A percentile compares a stretch with the other conserved stretches of the same genome.
Evolutionary conservation across 2,329 filamentous ascomycete genomes (phyloP).

Genomic region (Colletotrichum lentis): DNA sequence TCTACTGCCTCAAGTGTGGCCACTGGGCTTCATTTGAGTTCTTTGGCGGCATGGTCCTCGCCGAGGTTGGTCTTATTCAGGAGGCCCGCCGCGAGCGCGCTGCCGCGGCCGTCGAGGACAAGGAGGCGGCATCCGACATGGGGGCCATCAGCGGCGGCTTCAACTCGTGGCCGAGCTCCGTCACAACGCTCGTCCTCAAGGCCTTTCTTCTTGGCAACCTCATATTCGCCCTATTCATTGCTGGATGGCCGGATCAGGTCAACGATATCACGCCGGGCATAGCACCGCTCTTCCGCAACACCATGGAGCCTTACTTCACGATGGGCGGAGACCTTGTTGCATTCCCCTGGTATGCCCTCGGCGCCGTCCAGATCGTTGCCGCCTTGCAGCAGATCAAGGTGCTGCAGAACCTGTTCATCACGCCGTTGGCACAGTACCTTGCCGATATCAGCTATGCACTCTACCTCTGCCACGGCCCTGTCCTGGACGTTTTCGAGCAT

Average conservation of each 20-base stretch:
- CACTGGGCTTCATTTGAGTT: constrained; percentile 58
- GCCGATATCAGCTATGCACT: constrained; percentile 65
- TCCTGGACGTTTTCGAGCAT: constrained; percentile 51
- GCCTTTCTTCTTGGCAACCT: constrained; percentile 42
- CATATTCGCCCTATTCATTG: constrained; percentile 47
- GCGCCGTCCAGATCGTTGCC: constrained; percentile 46
- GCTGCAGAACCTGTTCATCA: constrained; percentile 53
- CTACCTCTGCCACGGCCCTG: constrained; percentile 64
- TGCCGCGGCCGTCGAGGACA: constrained; percentile 34
- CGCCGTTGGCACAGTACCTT: constrained; percentile 61
- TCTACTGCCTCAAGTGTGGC: constrained; percentile 50
- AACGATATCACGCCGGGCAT: constrained; percentile 48
- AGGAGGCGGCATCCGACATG: constrained; percentile 27
- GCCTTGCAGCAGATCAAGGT: constrained; percentile 45
- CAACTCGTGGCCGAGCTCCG: constrained; percentile 4
- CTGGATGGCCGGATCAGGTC: constrained; percentile 52
- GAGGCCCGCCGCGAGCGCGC: constrained; percentile 24
- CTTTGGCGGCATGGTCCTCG: constrained; percentile 55
- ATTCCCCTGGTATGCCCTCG: constrained; percentile 50
- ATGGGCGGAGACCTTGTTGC: constrained; percentile 46
- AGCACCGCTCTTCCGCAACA: constrained; percentile 45
- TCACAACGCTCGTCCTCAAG: constrained; percentile 40
- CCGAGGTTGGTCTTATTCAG: constrained; percentile 54
- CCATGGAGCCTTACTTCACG: constrained; percentile 47
- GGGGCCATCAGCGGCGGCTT: constrained; percentile 11